Base-by-base conservation (phyloP, 2,329 filamentous ascomycete genomes). In the Colletotrichum eremochloae region DNA sequence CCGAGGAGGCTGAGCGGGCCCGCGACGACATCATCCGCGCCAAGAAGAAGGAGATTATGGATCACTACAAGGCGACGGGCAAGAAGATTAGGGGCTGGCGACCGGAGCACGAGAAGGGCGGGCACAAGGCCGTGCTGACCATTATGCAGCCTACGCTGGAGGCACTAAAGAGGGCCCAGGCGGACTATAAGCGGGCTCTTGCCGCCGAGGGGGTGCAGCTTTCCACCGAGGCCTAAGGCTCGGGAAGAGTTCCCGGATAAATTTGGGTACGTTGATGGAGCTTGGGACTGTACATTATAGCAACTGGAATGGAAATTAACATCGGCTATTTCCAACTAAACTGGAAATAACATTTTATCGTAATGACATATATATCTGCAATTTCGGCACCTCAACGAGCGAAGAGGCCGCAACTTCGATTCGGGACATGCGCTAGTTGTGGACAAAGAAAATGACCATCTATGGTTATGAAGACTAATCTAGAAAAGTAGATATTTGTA, bases 1-100 rank as follows among this genome's bases (percentile, higher is more conserved):
- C 93, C 0, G 88, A 90, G 18, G 92, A 94, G 76, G 96, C 96
- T 0, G 95, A 98, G 78, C 85, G 85, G 67, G 93, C 94, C 74
- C 88, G 94, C 40, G 86, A 91, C 63, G 86, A 87, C n/a, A 86
- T 90, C 65, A 89, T 97, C 20, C 88, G 90, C 53, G 87, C 85
- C 63, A 84, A 91, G 72, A 94, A 92, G 81, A 87, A 89, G 75
- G 91, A 95, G 76, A 92, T 94, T 20, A 87, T 91, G 64, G 89
- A 92, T 68, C 86, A 93, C 70, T 92, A 91, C 76, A 87, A 93
- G 77, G 87, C 88, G 74, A 96, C 94, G 0, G 91, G 92, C 8
- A 93, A 92, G 82, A 94, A 92, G 82, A 85, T 92, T 36, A 89
- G 89, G 71, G 70, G 74, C 11, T 90, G 93, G 80, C 93, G 93